These are phyloP conservation scores for Paramarasmius palmivorus DNA, from an alignment of 1,284 basidiomycete genomes.

Conservation along the genomic window DNA sequence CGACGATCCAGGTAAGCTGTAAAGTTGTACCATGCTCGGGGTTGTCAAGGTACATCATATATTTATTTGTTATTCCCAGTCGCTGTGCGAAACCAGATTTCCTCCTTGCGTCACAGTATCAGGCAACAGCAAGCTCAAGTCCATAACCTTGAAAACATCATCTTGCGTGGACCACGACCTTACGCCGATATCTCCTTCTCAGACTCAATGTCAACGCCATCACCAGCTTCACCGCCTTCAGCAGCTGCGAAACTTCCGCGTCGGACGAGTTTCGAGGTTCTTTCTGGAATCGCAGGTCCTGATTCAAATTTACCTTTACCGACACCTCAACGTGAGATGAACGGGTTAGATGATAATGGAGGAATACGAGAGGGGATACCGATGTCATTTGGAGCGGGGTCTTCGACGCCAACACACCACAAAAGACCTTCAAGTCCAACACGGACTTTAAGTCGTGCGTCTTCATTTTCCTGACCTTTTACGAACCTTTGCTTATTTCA, in stretches of 20 bases:
- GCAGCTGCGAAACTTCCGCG: slow-evolving; percentile 49
- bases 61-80: slow-evolving; percentile 38
- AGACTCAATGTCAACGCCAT: slow-evolving; percentile 3
- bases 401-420: slow-evolving; percentile 37
- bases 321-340: slow-evolving; percentile 38
- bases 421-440: slow-evolving; percentile 72
- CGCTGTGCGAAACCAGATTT: slow-evolving; percentile 70
- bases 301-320: slow-evolving; percentile 75
- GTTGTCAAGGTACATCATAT: not conserved
- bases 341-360: slow-evolving; percentile 45
- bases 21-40: slow-evolving; percentile 1
- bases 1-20: slow-evolving; percentile 59
- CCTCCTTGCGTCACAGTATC: slow-evolving; percentile 74
- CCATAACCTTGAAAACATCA: slow-evolving; percentile 60
- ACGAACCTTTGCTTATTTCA: slow-evolving; percentile 5
- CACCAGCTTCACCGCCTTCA: slow-evolving; percentile 35
- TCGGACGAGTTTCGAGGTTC: slow-evolving; percentile 70
- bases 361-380: slow-evolving; percentile 72
- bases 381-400: slow-evolving; percentile 44
- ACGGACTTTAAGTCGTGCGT: slow-evolving; percentile 77
- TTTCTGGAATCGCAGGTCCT: slow-evolving; percentile 68
- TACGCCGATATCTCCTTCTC: slow-evolving; percentile 28
- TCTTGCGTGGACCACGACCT: slow-evolving; percentile 64
- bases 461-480: slow-evolving; percentile 13
- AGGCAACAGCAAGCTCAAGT: slow-evolving; percentile 59